Base-by-base conservation (phyloP, 495 filamentous ascomycete genomes). In the Aspergillus wentii region DNA sequence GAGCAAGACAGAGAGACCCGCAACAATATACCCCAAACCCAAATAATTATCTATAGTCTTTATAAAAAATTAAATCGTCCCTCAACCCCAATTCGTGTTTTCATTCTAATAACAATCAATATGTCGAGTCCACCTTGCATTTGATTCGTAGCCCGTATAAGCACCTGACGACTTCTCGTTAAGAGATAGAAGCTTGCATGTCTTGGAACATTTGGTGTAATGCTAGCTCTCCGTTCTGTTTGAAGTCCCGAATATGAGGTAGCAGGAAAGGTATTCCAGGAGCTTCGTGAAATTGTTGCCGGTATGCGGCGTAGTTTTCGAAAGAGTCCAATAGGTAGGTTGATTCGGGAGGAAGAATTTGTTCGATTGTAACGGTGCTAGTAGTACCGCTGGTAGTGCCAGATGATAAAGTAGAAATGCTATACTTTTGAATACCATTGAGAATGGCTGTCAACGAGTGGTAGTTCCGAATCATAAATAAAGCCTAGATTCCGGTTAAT, bases 251-350 rank as follows among this genome's bases (percentile, higher is more conserved):
- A 30, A 68, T 41, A 41, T 70, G 66, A 5, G 66, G 62, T 4
- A 64, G 23, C 7, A 70, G 51, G 33, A 67, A 68, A 0, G 66
- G 66, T n/a, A 66, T 54, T 5, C 66, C 66, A 0, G 62, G 61
- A 9, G 52, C 29, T 10, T 37, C 31, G 20, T 41, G 22, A 44
- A 57, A 67, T 11, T 56, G 52, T 7, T 64, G 52, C 17, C 62
- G 64, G 38, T 70, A 70, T 23, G 43, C 39, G 8, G 51, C 37
- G 20, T 59, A 66, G 20, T 70, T 70, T 1, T 62, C 38, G 9
- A 37, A 42, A 0, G 66, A 46, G 16, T 54, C 44, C 10, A 52
- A 33, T 35, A 68, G 48, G 33, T 45, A 48, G 9, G 46, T 18
- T 3, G 59, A 17, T 4, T 57, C 49, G 4, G 45, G 41, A 4